Evolutionary conservation across 2,329 filamentous ascomycete species (phyloP).

Genomic region (Leptoxyphium fumago): DNA sequence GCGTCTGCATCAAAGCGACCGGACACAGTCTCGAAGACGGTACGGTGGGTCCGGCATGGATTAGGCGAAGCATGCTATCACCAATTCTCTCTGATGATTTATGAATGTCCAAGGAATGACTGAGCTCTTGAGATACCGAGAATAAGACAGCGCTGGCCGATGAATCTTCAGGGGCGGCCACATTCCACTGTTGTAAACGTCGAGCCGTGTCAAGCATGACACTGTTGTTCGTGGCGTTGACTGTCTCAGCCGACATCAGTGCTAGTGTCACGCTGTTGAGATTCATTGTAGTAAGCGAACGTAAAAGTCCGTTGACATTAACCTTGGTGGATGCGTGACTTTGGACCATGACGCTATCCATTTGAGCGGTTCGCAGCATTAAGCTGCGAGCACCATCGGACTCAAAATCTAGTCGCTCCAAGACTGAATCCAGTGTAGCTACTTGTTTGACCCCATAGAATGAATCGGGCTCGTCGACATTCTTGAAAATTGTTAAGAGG

Average conservation of each 20-base stretch:
- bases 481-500: conserved; percentile 71
- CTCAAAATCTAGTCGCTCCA: conserved; percentile 79
- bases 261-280: conserved; percentile 75
- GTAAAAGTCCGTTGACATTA: conserved; percentile 57
- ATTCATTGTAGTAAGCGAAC: conserved; percentile 65
- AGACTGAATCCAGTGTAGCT: conserved; percentile 59
- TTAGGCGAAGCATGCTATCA: neutral
- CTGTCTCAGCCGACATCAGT: conserved; percentile 54
- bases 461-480: conserved; percentile 87
- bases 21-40: neutral
- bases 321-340: conserved; percentile 38
- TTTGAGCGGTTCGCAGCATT: conserved; percentile 78
- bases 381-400: conserved; percentile 74
- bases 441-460: conserved; percentile 83
- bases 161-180: conserved; percentile 52
- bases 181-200: conserved; percentile 80
- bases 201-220: conserved; percentile 67
- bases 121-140: conserved; percentile 62
- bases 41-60: neutral
- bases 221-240: conserved; percentile 45
- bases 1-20: conserved; percentile 25
- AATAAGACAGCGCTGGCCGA: conserved; percentile 31
- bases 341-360: conserved; percentile 67
- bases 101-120: conserved; percentile 5
- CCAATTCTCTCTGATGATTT: neutral